phyloP scores from a whole-genome alignment of 2,329 filamentous ascomycete genomes.

The Aschersonia sp. region DNA sequence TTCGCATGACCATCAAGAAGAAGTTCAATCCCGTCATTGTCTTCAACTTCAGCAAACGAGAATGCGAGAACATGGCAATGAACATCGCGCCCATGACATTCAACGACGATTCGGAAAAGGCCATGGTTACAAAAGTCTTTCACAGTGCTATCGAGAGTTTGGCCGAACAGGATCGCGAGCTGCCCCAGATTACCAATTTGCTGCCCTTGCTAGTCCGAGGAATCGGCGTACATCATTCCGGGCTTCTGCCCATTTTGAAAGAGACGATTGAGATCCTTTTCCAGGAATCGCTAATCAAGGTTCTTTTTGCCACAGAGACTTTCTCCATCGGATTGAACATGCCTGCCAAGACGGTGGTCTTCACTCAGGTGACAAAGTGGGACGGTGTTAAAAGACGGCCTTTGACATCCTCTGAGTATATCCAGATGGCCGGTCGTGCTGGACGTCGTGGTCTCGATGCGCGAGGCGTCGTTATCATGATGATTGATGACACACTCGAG shows the following conservation, averaged over 20 bases:
- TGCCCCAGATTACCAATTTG: slow-evolving; percentile 85
- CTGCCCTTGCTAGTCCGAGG: slow-evolving; percentile 78
- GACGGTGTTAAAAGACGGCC: slow-evolving; percentile 72
- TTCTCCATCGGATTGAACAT: slow-evolving; percentile 99
- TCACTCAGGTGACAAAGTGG: slow-evolving; percentile 91
- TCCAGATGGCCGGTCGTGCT: slow-evolving; percentile 96
- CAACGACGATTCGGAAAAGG: slow-evolving; percentile 92
- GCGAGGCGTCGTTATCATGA: slow-evolving; percentile 98
- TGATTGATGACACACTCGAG: slow-evolving; percentile 95
- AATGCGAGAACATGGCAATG: slow-evolving; percentile 83
- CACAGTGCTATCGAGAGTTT: slow-evolving; percentile 83
- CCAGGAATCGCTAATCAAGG: slow-evolving; percentile 95
- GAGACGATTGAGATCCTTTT: slow-evolving; percentile 98
- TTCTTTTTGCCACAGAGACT: slow-evolving; percentile 93
- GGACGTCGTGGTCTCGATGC: slow-evolving; percentile 95
- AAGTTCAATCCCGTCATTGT: slow-evolving; percentile 97
- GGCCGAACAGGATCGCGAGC: slow-evolving; percentile 75
- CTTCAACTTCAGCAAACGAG: slow-evolving; percentile 98
- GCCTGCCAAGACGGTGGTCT: slow-evolving; percentile 99
- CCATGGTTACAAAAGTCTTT: slow-evolving; percentile 89
- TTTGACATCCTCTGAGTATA: slow-evolving; percentile 88
- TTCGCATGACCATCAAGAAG: slow-evolving; percentile 97
- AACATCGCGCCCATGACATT: slow-evolving; percentile 79
- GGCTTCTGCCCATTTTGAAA: slow-evolving; percentile 87
- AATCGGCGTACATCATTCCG: slow-evolving; percentile 95